Percentiles rank a stretch among this genome's conserved stretches.
Conservation (phyloP, 495 filamentous ascomycete genomes). For the Penicillium arizonense region DNA sequence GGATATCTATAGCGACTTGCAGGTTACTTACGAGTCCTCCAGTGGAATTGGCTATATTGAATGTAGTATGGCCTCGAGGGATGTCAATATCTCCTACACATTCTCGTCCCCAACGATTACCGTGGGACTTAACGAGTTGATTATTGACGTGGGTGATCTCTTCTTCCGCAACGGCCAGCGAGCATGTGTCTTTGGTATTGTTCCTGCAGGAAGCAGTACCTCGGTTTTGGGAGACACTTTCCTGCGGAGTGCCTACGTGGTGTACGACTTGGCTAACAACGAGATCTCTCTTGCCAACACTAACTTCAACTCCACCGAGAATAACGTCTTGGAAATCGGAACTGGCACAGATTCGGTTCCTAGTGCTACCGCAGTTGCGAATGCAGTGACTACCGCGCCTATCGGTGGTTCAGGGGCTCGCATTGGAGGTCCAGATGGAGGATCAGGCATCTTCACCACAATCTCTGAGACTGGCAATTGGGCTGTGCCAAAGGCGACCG, state of each 20-base stretch:
- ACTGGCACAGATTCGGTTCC: conserved; percentile 64
- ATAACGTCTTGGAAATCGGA: conserved; percentile 70
- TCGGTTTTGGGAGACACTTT: conserved; percentile 90
- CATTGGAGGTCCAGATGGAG: conserved; percentile 32
- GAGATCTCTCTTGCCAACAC: conserved; percentile 86
- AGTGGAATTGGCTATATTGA: conserved; percentile 62
- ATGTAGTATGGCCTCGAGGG: conserved; percentile 62
- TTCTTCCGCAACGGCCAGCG: conserved; percentile 59
- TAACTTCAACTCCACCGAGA: conserved; percentile 68
- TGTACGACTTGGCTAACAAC: conserved; percentile 87
- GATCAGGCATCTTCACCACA: conserved; percentile 11
- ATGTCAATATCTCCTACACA: conserved; percentile 64
- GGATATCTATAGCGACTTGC: conserved; percentile 61
- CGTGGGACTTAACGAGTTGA: conserved; percentile 73
- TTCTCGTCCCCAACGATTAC: conserved; percentile 66
- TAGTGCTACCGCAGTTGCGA: conserved; percentile 62
- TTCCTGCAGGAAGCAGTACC: conserved; percentile 62
- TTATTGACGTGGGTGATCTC: conserved; percentile 60
- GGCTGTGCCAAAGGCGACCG: conserved; percentile 13
- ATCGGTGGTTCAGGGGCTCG: conserved; percentile 36
- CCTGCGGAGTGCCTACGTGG: conserved; percentile 85
- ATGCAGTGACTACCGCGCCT: conserved; percentile 54
- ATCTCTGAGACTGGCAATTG: conserved; percentile 21
- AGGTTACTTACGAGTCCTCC: conserved; percentile 58
- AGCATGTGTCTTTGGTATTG: conserved; percentile 75